phyloP scores from a whole-genome alignment of 148 eudicot genomes.

The Rhododendron ferrugineum region DNA sequence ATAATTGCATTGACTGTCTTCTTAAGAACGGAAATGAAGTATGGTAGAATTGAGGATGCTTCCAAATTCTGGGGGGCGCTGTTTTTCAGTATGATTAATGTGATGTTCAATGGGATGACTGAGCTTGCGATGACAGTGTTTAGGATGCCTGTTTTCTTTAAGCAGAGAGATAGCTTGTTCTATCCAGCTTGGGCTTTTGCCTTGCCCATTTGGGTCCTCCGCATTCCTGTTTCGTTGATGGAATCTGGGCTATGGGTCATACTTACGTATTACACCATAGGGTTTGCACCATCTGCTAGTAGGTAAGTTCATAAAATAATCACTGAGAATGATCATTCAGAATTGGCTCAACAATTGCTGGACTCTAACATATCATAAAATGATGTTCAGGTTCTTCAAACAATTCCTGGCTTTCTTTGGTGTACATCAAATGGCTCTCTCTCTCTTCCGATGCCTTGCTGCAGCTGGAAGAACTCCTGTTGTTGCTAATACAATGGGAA shows the following conservation, averaged over 20 bases:
- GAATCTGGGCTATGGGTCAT: slow-evolving; percentile 35
- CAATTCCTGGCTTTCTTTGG: slow-evolving; percentile 8
- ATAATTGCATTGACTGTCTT: slow-evolving; percentile 32
- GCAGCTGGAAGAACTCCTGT: background rate
- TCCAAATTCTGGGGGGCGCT: slow-evolving; percentile 33
- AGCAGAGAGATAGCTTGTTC: slow-evolving; percentile 34
- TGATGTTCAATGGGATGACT: slow-evolving; percentile 41
- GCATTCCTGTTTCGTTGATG: slow-evolving; percentile 32
- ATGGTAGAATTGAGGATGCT: slow-evolving; percentile 22
- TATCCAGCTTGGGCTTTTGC: slow-evolving; percentile 44
- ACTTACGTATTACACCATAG: slow-evolving; percentile 39
- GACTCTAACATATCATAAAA: background rate
- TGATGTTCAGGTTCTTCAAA: slow-evolving; percentile 5
- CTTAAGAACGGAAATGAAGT: slow-evolving; percentile 36
- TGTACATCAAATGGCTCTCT: slow-evolving; percentile 11
- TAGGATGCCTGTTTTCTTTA: slow-evolving; percentile 37
- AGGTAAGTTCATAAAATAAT: slow-evolving; percentile 9
- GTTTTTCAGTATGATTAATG: slow-evolving; percentile 35
- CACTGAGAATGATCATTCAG: background rate
- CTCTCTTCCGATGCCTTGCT: slow-evolving; percentile 10
- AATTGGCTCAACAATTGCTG: background rate
- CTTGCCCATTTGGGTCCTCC: slow-evolving; percentile 34
- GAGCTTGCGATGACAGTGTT: slow-evolving; percentile 33
- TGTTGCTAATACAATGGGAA: slow-evolving; percentile 4
- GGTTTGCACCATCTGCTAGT: slow-evolving; percentile 30